phyloP scores from a whole-genome alignment of 331 rosid species.

The Quercus tomentella region DNA sequence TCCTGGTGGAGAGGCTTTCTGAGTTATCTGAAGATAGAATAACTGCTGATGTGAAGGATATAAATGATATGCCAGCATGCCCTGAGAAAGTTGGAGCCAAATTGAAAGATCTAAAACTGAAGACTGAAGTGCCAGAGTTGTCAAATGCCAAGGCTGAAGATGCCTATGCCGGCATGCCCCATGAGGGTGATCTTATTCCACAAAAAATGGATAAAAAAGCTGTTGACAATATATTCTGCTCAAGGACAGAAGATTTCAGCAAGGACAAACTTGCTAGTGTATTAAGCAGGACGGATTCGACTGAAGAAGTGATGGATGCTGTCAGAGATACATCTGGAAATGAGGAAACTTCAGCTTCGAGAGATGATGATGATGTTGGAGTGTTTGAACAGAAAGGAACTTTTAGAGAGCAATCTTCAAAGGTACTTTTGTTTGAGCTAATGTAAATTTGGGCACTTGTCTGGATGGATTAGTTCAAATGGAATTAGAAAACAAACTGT shows the following conservation, averaged over 20 bases:
- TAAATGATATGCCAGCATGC: neutral
- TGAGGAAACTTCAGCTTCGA: slow-evolving; percentile 26
- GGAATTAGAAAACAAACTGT: neutral
- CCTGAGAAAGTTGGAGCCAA: slow-evolving; percentile 20
- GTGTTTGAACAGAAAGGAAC: slow-evolving; percentile 26
- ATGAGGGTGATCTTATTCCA: neutral
- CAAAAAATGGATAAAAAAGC: slow-evolving; percentile 10
- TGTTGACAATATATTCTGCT: slow-evolving; percentile 21
- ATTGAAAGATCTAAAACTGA: slow-evolving; percentile 37
- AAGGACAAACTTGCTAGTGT: slow-evolving; percentile 15
- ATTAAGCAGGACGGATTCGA: slow-evolving; percentile 12
- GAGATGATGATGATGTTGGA: slow-evolving; percentile 10
- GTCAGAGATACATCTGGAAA: slow-evolving; percentile 30
- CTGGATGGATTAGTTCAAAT: neutral
- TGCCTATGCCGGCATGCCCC: slow-evolving; percentile 7
- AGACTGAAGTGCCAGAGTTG: slow-evolving; percentile 16
- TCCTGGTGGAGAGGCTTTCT: slow-evolving; percentile 55
- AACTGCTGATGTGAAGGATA: slow-evolving; percentile 9
- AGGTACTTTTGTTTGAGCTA: slow-evolving; percentile 25
- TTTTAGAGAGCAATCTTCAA: neutral
- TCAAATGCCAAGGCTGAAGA: slow-evolving; percentile 10
- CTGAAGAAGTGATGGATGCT: slow-evolving; percentile 19
- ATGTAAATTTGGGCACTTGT: neutral
- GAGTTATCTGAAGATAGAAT: slow-evolving; percentile 32
- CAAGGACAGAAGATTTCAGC: slow-evolving; percentile 23